A percentile compares a stretch with the other conserved stretches of the same genome.
Conservation (phyloP, 1,284 basidiomycete genomes). For the Fomitopsis schrenkii region DNA sequence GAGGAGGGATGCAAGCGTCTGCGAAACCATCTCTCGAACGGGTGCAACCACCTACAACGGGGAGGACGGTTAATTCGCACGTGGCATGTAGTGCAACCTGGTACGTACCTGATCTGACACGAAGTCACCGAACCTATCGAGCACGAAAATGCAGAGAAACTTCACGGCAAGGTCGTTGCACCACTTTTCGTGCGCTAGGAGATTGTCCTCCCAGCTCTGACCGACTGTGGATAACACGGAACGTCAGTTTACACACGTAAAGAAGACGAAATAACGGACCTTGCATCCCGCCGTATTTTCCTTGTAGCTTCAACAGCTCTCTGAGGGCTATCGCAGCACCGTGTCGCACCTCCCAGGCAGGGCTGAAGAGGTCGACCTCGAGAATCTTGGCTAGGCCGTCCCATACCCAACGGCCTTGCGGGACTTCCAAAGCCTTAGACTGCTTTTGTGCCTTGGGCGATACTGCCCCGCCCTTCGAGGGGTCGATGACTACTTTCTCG, state of each 20-base stretch:
- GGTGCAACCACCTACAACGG: conserved; percentile 83
- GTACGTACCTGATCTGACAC: conserved; percentile 84
- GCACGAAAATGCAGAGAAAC: conserved; percentile 88
- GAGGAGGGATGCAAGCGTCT: conserved; percentile 88
- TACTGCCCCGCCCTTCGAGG: conserved; percentile 77
- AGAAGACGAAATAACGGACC: conserved; percentile 35
- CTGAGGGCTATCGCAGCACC: conserved; percentile 91
- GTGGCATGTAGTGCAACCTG: not conserved
- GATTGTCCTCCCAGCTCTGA: conserved; percentile 49
- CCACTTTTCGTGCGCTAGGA: conserved; percentile 75
- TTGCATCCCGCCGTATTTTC: conserved; percentile 78
- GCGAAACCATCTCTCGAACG: conserved; percentile 94
- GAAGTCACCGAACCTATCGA: conserved; percentile 98
- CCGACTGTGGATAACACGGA: conserved; percentile 11
- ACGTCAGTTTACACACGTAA: not conserved
- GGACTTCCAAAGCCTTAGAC: conserved; percentile 69
- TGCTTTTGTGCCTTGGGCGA: conserved; percentile 71
- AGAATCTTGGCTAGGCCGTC: conserved; percentile 80
- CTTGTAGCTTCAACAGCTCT: conserved; percentile 87
- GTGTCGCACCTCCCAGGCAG: conserved; percentile 92
- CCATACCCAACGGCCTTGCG: conserved; percentile 85
- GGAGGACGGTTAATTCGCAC: not conserved
- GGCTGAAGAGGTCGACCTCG: conserved; percentile 82
- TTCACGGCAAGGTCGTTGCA: conserved; percentile 86
- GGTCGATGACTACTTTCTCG: conserved; percentile 61